Evolutionary conservation across 2,329 filamentous ascomycete species (phyloP), one percentile per base, ranked within the genome.

Genomic region (Botrytis fragariae): DNA sequence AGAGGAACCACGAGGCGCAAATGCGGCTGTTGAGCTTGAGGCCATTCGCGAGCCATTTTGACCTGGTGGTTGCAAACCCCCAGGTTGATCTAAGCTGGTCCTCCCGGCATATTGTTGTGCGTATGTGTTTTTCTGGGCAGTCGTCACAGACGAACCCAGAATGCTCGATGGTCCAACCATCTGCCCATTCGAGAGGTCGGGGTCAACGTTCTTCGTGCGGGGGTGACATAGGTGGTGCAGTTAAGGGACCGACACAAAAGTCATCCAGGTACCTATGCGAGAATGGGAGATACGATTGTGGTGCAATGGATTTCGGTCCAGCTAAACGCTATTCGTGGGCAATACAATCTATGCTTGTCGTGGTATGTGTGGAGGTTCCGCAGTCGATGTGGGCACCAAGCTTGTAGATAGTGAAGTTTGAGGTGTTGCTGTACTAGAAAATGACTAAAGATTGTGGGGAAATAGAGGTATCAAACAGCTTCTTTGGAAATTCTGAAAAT

Each of bases 1-100:
- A 67, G 92, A 93, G 76, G 90, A 87, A 71, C 88, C 89, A 71
- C 92, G 89, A 29, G 90, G 88, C 67, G 87, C 89, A 81, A 90
- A 92, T 72, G 89, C 91, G 78, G 89, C 86, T 79, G 82, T 83
- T 4, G 88, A 88, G 45, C 86, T 83, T 42, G 87, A 85, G 25
- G 87, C 78, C 75, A 85, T 87, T 74, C 88, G 86, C 68, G 80
- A 80, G 76, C 84, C 84, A 81, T 85, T 86, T 75, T 83, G 77
- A 37, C 78, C 75, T 3, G 83, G 81, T 32, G 85, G 86, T 76
- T 88, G 88, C 57, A 90, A 84, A 3, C 70, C 70, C 42, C 83
- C 85, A 81, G 88, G 86, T 76, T 88, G 87, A 73, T 91, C 89
- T 77, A 90, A 81, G 78, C 87, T 89, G 42, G 85, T 81, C 74